A percentile compares a stretch with the other conserved stretches of the same genome.
Evolutionary conservation across 2,329 filamentous ascomycete genomes (phyloP).

Genomic region (Tolypocladium capitatum): DNA sequence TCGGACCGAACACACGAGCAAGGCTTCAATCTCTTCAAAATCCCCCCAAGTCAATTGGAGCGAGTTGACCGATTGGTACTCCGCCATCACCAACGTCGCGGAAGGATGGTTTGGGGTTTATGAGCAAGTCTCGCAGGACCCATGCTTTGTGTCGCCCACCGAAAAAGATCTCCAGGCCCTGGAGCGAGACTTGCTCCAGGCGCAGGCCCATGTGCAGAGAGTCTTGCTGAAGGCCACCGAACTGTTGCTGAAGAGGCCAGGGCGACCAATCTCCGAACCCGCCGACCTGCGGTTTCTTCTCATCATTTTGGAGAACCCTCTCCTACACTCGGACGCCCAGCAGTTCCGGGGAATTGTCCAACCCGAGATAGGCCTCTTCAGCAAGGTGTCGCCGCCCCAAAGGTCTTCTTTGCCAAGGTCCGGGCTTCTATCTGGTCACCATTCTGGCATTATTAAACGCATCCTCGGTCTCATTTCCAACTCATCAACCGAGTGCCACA

Average conservation of each 20-base stretch:
- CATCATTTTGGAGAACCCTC: constrained; percentile 65
- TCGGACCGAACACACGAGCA: not conserved
- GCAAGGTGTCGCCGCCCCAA: constrained; percentile 7
- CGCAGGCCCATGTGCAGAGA: constrained; percentile 55
- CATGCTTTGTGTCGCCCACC: constrained; percentile 16
- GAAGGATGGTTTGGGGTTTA: constrained; percentile 51
- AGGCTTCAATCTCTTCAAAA: constrained; percentile 11
- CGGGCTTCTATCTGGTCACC: constrained; percentile 45
- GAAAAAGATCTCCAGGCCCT: constrained; percentile 27
- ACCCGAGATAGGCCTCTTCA: constrained; percentile 9
- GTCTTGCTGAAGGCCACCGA: constrained; percentile 68
- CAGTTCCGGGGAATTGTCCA: constrained; percentile 28
- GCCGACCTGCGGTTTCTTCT: constrained; percentile 66
- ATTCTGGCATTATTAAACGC: constrained; percentile 76
- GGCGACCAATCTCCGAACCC: constrained; percentile 52
- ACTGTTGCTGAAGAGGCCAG: constrained; percentile 65
- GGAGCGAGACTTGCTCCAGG: constrained; percentile 35
- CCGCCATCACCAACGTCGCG: constrained; percentile 53
- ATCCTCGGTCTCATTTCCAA: constrained; percentile 71
- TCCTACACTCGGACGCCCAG: constrained; percentile 41
- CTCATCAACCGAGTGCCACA: constrained; percentile 60
- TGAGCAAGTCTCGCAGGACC: constrained; percentile 28
- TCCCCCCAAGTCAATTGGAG: constrained; percentile 65
- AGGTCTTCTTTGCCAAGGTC: constrained; percentile 15
- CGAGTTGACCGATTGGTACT: constrained; percentile 62